Evolutionary conservation across 2,329 filamentous ascomycete genomes (phyloP).

Genomic region (Clathrospora elynae): DNA sequence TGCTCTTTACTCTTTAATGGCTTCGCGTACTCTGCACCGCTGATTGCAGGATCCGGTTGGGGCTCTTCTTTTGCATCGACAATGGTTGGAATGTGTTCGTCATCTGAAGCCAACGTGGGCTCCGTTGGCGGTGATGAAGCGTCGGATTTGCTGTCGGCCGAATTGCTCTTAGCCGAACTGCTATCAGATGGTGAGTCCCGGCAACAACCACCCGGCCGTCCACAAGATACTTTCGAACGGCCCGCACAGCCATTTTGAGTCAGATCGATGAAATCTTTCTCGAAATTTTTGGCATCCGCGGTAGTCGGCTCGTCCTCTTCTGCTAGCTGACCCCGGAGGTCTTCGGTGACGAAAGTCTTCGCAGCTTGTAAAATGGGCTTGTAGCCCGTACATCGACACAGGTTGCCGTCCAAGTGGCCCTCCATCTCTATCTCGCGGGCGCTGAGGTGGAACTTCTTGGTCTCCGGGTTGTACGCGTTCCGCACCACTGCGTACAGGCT

Average conservation of each 20-base stretch:
- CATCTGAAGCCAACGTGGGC: constrained; percentile 30
- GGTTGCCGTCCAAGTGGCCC: constrained; percentile 80
- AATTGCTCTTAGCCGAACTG: constrained; percentile 41
- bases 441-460: constrained; percentile 41
- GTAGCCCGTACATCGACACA: constrained; percentile 94
- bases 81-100: constrained; percentile 36
- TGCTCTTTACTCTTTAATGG: constrained; percentile 46
- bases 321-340: constrained; percentile 53
- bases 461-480: constrained; percentile 59
- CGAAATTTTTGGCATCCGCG: constrained; percentile 26
- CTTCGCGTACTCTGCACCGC: constrained; percentile 40
- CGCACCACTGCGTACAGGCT: constrained; percentile 84
- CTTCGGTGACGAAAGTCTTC: constrained; percentile 75
- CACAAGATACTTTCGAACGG: constrained; percentile 40
- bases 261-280: constrained; percentile 35
- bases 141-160: constrained; percentile 31
- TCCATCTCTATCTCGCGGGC: constrained; percentile 47
- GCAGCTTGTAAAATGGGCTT: constrained; percentile 90
- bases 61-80: constrained; percentile 28
- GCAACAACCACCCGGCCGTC: constrained; percentile 47
- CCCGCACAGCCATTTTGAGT: constrained; percentile 31
- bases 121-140: constrained; percentile 40
- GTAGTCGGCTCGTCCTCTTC: constrained; percentile 60
- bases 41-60: constrained; percentile 30
- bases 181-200: constrained; percentile 40